phyloP scores from a whole-genome alignment of 2,329 filamentous ascomycete genomes.

The Epichloe festucae region DNA sequence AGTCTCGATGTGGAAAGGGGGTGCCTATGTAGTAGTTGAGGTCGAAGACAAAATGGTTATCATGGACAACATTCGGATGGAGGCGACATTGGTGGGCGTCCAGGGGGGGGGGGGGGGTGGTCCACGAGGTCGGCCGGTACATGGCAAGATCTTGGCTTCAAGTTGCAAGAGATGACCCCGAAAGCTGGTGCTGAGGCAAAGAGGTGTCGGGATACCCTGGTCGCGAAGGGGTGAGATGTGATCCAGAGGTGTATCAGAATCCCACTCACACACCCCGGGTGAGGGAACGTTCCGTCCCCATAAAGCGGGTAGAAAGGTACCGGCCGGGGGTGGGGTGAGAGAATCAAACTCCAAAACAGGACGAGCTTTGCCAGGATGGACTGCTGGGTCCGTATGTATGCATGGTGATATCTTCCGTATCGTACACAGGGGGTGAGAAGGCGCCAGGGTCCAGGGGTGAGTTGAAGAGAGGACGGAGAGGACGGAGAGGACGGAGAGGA shows the following conservation, averaged over 20 bases:
- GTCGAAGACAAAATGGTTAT: conserved; percentile 1
- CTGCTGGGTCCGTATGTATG: not conserved
- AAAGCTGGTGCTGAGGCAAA: conserved; percentile 4
- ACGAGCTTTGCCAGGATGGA: not conserved
- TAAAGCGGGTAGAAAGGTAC: conserved; percentile 4
- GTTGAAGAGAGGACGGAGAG: not conserved
- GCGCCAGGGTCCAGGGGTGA: not conserved
- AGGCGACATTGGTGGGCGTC: not conserved
- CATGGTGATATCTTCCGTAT: not conserved
- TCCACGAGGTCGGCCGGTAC: conserved; percentile 3
- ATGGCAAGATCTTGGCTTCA: conserved; percentile 7
- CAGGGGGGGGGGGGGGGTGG: conserved; percentile 1
- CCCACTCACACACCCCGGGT: not conserved
- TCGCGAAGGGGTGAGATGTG: not conserved
- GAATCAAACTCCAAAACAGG: conserved; percentile 1
- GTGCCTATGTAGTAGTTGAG: conserved; percentile 3
- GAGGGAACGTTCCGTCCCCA: conserved; percentile 5
- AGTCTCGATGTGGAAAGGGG: conserved; percentile 2
- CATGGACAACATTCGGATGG: not conserved
- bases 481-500: not conserved
- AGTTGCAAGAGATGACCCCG: conserved; percentile 1
- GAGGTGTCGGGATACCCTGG: conserved; percentile 2
- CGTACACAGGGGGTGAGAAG: not conserved
- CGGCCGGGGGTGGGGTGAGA: conserved; percentile 1
- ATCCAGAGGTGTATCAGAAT: not conserved